These are phyloP conservation scores for Rhizopus stolonifer DNA, from an alignment of 371 early-diverging fungal genomes.

Conservation along the genomic window DNA sequence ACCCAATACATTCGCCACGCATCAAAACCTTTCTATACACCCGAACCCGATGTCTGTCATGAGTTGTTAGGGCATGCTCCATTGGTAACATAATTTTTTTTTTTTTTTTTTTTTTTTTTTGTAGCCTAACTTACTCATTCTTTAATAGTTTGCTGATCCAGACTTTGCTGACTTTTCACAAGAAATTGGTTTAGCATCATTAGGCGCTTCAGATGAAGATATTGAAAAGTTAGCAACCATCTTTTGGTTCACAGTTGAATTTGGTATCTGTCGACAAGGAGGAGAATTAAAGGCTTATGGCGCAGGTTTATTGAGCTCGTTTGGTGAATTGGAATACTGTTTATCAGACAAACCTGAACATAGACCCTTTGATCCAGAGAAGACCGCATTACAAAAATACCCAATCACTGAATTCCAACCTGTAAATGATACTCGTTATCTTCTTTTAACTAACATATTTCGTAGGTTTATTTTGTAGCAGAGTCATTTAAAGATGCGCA, in stretches of 20 bases:
- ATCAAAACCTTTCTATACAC: slow-evolving; percentile 90
- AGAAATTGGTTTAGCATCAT: slow-evolving; percentile 92
- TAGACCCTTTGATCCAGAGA: slow-evolving; percentile 82
- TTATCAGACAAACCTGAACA: slow-evolving; percentile 81
- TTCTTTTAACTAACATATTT: slow-evolving; percentile 4
- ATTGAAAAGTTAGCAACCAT: slow-evolving; percentile 89
- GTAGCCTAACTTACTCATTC: neutral
- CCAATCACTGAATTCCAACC: slow-evolving; percentile 96
- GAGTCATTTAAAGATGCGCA: slow-evolving; percentile 93
- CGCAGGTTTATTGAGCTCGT: slow-evolving; percentile 93
- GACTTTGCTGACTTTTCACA: slow-evolving; percentile 96
- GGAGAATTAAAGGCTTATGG: slow-evolving; percentile 87
- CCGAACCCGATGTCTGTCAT: slow-evolving; percentile 92
- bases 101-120: too few relatives aligned
- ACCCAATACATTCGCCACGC: slow-evolving; percentile 97
- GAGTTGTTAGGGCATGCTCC: slow-evolving; percentile 83
- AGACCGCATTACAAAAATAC: slow-evolving; percentile 80
- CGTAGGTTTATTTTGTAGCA: slow-evolving; percentile 85
- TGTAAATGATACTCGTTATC: too few relatives aligned
- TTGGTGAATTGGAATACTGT: slow-evolving; percentile 93
- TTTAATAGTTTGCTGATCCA: slow-evolving; percentile 82
- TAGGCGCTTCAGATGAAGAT: slow-evolving; percentile 93
- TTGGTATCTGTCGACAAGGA: slow-evolving; percentile 89
- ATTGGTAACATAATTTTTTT: too few relatives aligned
- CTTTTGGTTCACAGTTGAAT: slow-evolving; percentile 95